These are phyloP conservation scores for Cladosporium sp. DNA, from an alignment of 2,329 filamentous ascomycete species.

Conservation along the genomic window DNA sequence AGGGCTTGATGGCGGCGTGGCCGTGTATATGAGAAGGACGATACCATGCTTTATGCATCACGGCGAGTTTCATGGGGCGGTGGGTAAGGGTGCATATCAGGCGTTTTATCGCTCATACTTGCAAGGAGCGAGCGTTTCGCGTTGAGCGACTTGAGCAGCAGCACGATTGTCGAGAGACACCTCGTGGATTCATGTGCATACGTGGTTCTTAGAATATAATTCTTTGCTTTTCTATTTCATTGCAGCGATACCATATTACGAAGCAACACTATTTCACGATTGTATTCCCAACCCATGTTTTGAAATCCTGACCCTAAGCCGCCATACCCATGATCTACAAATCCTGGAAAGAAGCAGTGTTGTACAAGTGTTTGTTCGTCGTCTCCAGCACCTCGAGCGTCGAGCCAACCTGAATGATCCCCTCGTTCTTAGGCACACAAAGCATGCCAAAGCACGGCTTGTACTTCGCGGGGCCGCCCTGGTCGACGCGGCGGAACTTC, in stretches of 20 bases:
- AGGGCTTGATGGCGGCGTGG: neutral
- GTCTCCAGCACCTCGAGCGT: constrained; percentile 52
- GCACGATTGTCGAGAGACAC: neutral
- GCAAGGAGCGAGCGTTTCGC: neutral
- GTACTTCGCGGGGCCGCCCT: constrained; percentile 53
- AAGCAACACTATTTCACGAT: neutral
- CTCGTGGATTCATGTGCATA: neutral
- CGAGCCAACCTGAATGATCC: constrained; percentile 52
- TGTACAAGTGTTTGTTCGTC: constrained; percentile 53
- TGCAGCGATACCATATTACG: neutral
- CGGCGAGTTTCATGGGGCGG: neutral
- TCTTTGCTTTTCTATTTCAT: neutral
- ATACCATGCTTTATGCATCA: constrained; percentile 12
- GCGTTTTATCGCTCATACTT: neutral
- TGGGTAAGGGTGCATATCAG: neutral
- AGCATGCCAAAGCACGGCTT: constrained; percentile 65
- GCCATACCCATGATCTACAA: constrained; percentile 15
- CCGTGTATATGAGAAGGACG: constrained; percentile 9
- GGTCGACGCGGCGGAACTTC: constrained; percentile 54
- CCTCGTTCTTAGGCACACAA: constrained; percentile 52
- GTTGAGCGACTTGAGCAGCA: neutral
- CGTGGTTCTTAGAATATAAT: neutral
- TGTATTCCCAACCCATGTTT: neutral
- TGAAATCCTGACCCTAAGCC: neutral
- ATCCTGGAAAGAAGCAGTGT: constrained; percentile 28